Base-by-base conservation (phyloP, 257 asterid genomes). In the Salvia hispanica region DNA sequence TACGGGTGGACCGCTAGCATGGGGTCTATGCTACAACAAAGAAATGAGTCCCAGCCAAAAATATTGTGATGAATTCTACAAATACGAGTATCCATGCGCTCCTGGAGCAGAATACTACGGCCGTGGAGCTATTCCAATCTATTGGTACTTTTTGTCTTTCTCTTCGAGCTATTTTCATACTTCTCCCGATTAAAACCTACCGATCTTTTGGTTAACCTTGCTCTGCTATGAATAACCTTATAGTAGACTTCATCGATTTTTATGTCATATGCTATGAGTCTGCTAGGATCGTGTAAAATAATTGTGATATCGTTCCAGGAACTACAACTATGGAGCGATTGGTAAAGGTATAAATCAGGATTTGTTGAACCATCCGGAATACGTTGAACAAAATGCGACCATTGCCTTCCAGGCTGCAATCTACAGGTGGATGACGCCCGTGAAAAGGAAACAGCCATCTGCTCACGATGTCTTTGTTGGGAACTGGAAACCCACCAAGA, bases 91-190 rank as follows among this genome's bases (percentile, higher is more conserved):
- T 60, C 97, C 97, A 2, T 90, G 98, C 69, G 67, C 93, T 64
- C 96, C 96, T 40, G 96, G 96, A 70, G 98, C 80, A 10, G 78
- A 76, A 2, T 92, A 92, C 79, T 84, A 81, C 81, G 98, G 97
- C 6, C 97, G 98, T 50, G 98, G 98, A 77, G 98, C 98, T 47
- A 68, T 92, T 12, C 98, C 98, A 25, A 69, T 92, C 77, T 92
- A 75, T 85, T 92, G 98, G 98, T 92, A 84, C 73, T 25, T 3
- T 5, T 18, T 18, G 36, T 36, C 44, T 40, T 40, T 15, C 18
- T 36, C 33, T 11, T 21, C 21, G 6, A 43, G 28, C 13, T 25
- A 56, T 14, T 36, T 46, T 45, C 15, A 6, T 47, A 36, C 6
- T 46, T 50, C 16, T 42, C 37, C 52, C 9, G 5, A 3, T 16